Base-by-base conservation (phyloP, 2,329 filamentous ascomycete genomes). In the Waltergamsia citrina region DNA sequence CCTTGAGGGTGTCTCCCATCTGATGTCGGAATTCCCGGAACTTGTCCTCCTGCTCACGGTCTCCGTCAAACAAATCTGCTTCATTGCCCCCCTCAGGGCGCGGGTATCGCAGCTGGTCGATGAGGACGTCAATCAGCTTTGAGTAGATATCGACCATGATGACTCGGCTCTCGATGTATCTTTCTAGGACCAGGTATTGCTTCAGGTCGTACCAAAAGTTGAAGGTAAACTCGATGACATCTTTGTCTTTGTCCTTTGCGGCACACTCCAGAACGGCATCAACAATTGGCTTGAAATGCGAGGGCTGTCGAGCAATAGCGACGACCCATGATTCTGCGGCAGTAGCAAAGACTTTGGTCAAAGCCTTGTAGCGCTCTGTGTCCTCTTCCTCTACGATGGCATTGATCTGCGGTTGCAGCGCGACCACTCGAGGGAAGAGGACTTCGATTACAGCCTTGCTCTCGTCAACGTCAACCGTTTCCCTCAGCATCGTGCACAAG, bases 131-230 rank as follows among this genome's bases (percentile, higher is more conserved):
- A 38, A 98, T 88, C 25, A 98, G 69, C 52, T 83, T 82, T 3
- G 86, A 84, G 58, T 86, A 98, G 30, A 95, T 65, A 44, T 93
- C 85, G 23, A 85, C 69, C 36, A 86, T 74, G 47, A 83, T 71
- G 42, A 86, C 58, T 33, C 88, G 78, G 26, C 88, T 83, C 47
- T 87, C 74, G 33, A 85, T 83, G 53, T 95, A 98, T 44, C 81
- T 81, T 23, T 96, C 90, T 34, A 98, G 60, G 2, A 88, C 87
- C 31, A 98, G 69, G 54, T 94, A 95, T 55, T 95, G 87, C 66
- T 98, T 98, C 30, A 98, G 71, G 53, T 98, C 92, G 54, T 93
- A 96, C 92, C 92, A 98, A 63, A 98, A 96, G 45, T 78, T 78
- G 60, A 98, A 98, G 0, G 93, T 98, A 49, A 92, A 78, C 35